Percentiles rank a stretch among this genome's conserved stretches.
Conservation (phyloP, 352 stramenopile genomes). For the Pelagophyceae sp. region DNA sequence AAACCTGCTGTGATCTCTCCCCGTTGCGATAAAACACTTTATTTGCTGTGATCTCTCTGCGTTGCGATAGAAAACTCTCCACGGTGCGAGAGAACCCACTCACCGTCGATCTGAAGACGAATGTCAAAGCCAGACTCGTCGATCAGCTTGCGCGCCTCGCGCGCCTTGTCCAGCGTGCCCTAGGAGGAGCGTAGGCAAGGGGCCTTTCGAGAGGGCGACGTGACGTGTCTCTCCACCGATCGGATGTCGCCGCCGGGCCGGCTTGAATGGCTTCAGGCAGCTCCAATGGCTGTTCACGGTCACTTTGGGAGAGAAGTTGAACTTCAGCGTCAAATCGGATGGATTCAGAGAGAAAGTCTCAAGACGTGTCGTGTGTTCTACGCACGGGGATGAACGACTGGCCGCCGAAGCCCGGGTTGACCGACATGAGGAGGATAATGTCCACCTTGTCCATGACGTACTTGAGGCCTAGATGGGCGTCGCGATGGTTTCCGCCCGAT, state of each 20-base stretch:
- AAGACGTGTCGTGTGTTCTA: too few species aligned
- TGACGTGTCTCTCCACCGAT: neutral
- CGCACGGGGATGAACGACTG: slow-evolving; percentile 73
- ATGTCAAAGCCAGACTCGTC: slow-evolving; percentile 65
- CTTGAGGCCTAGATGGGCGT: too few species aligned
- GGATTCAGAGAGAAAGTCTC: too few species aligned
- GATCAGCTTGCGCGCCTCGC: slow-evolving; percentile 66
- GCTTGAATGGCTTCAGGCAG: neutral
- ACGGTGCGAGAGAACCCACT: too few species aligned
- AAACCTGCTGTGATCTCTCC: too few species aligned
- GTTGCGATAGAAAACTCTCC: too few species aligned
- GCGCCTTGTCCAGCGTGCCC: slow-evolving; percentile 58
- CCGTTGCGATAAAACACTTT: too few species aligned
- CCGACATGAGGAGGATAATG: slow-evolving; percentile 74
- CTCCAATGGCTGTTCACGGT: neutral
- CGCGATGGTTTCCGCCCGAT: too few species aligned
- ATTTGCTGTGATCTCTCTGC: too few species aligned
- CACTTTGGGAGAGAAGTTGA: neutral
- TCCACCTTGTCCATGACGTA: slow-evolving; percentile 72
- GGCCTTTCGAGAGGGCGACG: neutral
- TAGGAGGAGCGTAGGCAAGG: too few species aligned
- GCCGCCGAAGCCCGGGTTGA: slow-evolving; percentile 72
- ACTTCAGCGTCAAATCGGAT: too few species aligned
- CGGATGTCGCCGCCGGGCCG: neutral
- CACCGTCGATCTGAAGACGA: slow-evolving; percentile 68